Base-by-base conservation (phyloP, 768 basidiomycete genomes). In the Rhodotorula diobovata region DNA sequence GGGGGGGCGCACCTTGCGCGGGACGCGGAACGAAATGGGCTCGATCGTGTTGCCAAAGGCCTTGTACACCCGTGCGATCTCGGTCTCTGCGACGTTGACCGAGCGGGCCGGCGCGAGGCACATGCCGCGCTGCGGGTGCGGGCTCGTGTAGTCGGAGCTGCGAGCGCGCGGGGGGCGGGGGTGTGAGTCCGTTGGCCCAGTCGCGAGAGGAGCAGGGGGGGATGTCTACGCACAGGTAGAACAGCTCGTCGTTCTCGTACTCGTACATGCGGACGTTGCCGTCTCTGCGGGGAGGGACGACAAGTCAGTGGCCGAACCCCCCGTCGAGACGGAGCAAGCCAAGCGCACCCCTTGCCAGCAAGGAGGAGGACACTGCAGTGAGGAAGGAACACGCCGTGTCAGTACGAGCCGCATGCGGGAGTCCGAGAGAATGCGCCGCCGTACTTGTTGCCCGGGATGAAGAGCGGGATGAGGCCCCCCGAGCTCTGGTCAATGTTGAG, bases 261-360 rank as follows among this genome's bases (percentile, higher is more conserved):
- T 99, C 96, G 81, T 89, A 98, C 85, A 91, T 95, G 37, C 95
- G 88, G 72, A 98, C 88, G 80, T 99, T 99, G 39, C 95, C 95
- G 78, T 99, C 95, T 51, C 92, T 91, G 34, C 35, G 6, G 14
- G n/a, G 2, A 1, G 64, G 32, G 30, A 37, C 45, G 46, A 23
- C 20, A 25, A 6, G 46, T 10, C 45, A 50, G 48, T 3, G 41
- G 12, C n/a, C n/a, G n/a, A n/a, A n/a, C n/a, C n/a, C n/a, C n/a
- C n/a, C 41, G 41, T 3, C 41, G 41, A 16, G 46, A 59, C 63
- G 56, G 20, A 7, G 34, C 32, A 53, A 48, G n/a, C 16, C 18
- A 70, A 23, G 30, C 83, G 68, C 72, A 90, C 89, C 91, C 93
- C 81, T 95, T 95, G 61, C 93, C 92, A 80, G 91, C 92, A 87